Evolutionary conservation across 2,329 filamentous ascomycete species (phyloP).

Genomic region (Stagonosporopsis chrysanthemi): DNA sequence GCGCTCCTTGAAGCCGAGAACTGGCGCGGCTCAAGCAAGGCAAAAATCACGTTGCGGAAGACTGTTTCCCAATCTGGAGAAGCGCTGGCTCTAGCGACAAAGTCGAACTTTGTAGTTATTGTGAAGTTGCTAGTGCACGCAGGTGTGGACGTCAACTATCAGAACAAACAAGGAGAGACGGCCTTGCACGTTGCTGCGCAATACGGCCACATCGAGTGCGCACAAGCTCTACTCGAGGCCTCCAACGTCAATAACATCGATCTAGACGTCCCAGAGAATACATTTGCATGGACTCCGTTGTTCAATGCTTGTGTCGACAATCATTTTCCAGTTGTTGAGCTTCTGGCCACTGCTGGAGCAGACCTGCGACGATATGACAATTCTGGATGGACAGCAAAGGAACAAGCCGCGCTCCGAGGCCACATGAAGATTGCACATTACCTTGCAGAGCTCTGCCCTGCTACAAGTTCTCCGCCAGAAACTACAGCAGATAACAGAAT

Average conservation of each 20-base stretch:
- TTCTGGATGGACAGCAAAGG: conserved; percentile 92
- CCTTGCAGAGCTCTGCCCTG: conserved; percentile 66
- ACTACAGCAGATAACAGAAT: conserved; percentile 37
- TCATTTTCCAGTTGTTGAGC: conserved; percentile 74
- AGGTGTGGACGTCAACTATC: conserved; percentile 91
- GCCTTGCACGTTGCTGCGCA: conserved; percentile 90
- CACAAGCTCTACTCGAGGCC: conserved; percentile 75
- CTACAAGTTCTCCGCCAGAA: conserved; percentile 35
- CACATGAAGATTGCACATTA: conserved; percentile 81
- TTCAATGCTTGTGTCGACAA: conserved; percentile 94
- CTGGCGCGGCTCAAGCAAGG: conserved; percentile 70
- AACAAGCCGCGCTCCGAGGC: conserved; percentile 89
- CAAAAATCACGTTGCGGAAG: conserved; percentile 71
- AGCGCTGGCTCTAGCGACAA: conserved; percentile 86
- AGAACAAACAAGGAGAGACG: conserved; percentile 88
- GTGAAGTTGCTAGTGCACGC: conserved; percentile 88
- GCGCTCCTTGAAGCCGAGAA: conserved; percentile 81
- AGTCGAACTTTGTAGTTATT: conserved; percentile 84
- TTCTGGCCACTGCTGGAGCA: conserved; percentile 80
- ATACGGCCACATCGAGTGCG: conserved; percentile 84
- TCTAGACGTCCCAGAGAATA: conserved; percentile 78
- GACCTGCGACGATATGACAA: conserved; percentile 78
- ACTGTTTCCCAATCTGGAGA: conserved; percentile 82
- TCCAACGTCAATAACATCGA: conserved; percentile 75
- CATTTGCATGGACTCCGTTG: conserved; percentile 93